Conservation (phyloP, 164 flowering plant genomes). For the Warburgia ugandensis region DNA sequence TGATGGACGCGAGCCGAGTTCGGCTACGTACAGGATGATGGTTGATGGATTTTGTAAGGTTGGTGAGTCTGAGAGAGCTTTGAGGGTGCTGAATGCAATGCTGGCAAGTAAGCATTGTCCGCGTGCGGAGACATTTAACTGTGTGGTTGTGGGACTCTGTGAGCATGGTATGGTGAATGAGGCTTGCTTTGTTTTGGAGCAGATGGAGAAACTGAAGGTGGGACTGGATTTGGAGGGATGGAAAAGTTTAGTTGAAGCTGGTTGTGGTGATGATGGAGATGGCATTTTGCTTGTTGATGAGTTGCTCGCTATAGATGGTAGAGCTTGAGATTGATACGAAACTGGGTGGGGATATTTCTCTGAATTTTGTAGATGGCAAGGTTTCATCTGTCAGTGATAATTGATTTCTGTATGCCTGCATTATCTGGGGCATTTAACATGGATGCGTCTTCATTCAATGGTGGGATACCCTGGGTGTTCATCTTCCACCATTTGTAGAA, state of each 20-base stretch:
- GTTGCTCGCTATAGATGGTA: background rate
- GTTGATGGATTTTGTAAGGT: conserved; percentile 72
- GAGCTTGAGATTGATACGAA: too few species aligned
- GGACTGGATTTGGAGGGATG: conserved; percentile 35
- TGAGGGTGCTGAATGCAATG: conserved; percentile 67
- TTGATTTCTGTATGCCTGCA: too few species aligned
- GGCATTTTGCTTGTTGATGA: conserved; percentile 3
- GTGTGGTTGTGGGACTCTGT: conserved; percentile 49
- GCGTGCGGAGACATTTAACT: conserved; percentile 41
- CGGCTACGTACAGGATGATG: conserved; percentile 70
- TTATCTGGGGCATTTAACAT: too few species aligned
- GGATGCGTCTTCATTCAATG: too few species aligned
- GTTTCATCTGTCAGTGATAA: too few species aligned
- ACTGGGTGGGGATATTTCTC: too few species aligned
- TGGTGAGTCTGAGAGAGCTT: conserved; percentile 51
- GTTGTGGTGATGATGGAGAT: conserved; percentile 18
- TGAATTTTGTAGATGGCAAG: too few species aligned
- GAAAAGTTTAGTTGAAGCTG: conserved; percentile 36
- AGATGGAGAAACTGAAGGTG: conserved; percentile 66
- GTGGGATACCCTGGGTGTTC: too few species aligned
- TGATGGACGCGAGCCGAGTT: conserved; percentile 66
- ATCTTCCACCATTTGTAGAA: too few species aligned
- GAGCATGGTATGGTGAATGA: conserved; percentile 41
- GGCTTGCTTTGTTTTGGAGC: conserved; percentile 69
- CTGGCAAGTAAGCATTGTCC: conserved; percentile 50